A percentile compares a stretch with the other conserved stretches of the same genome.
Conservation (phyloP, 768 basidiomycete genomes). For the Lentinus tigrinus region DNA sequence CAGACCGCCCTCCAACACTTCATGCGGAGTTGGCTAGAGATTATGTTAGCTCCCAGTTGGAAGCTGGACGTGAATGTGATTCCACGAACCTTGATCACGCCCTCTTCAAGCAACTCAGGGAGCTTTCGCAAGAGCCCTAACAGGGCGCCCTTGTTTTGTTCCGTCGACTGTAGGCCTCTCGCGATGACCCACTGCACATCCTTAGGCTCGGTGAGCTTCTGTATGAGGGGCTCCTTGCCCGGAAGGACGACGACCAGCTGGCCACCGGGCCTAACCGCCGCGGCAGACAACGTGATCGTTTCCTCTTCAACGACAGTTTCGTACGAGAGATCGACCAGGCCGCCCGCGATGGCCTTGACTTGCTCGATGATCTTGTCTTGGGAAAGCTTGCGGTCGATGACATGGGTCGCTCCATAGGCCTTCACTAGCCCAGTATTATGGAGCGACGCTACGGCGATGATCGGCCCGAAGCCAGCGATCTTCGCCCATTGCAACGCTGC, state of each 20-base stretch:
- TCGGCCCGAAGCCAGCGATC: constrained; percentile 14
- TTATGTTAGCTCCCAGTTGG: constrained; percentile 9
- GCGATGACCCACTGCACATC: neutral
- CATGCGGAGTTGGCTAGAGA: constrained; percentile 23
- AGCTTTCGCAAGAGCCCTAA: constrained; percentile 1
- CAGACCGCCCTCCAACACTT: constrained; percentile 26
- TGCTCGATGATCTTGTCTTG: neutral
- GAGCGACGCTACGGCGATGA: constrained; percentile 14
- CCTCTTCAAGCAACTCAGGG: constrained; percentile 1
- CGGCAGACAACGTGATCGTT: constrained; percentile 17
- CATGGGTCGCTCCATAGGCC: constrained; percentile 16
- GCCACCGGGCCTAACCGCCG: constrained; percentile 21
- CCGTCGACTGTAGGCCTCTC: neutral
- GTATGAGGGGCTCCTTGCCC: neutral
- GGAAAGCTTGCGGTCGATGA: constrained; percentile 3
- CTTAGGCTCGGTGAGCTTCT: neutral
- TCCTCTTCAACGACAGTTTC: constrained; percentile 14
- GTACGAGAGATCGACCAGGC: constrained; percentile 17
- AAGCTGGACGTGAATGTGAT: no score
- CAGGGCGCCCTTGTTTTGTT: constrained; percentile 3
- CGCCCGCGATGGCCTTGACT: constrained; percentile 9
- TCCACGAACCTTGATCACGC: neutral
- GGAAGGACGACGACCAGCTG: constrained; percentile 8
- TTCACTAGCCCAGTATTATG: constrained; percentile 5
- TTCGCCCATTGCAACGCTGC: constrained; percentile 14